Evolutionary conservation across 192 early-diverging fungal species (phyloP).

Genomic region (Backusella liffmaniae): DNA sequence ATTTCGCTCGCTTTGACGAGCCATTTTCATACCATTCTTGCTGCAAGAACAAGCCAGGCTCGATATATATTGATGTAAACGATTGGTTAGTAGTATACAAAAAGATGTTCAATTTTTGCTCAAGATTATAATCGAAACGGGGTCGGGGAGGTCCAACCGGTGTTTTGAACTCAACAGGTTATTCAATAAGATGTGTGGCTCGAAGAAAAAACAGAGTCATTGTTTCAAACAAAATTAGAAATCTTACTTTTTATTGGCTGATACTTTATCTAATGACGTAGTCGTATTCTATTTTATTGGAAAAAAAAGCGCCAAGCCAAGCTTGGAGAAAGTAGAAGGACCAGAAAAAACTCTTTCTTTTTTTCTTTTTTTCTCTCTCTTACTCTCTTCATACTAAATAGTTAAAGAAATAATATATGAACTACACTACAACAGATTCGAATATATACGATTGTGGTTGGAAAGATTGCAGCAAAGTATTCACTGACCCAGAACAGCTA

Average conservation of each 20-base stretch:
- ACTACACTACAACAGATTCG: not conserved
- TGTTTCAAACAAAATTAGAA: constrained; percentile 1
- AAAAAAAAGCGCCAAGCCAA: not conserved
- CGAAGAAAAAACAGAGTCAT: not conserved
- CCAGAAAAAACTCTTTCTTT: not conserved
- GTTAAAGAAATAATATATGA: not conserved
- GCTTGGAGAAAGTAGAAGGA: not conserved
- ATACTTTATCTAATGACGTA: not conserved
- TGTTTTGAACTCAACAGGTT: not conserved
- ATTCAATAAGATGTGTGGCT: not conserved
- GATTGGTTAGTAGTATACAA: not conserved
- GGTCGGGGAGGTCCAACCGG: not conserved
- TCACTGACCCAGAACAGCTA: constrained; percentile 77
- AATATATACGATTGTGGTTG: constrained; percentile 38
- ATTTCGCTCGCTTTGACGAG: not conserved
- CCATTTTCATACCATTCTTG: not conserved
- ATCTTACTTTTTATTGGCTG: not conserved
- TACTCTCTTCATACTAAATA: not conserved
- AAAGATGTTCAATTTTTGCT: not conserved
- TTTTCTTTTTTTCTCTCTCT: not conserved
- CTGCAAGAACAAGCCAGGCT: not conserved
- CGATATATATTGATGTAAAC: not conserved
- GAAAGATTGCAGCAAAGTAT: constrained; percentile 45
- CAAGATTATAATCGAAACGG: not conserved
- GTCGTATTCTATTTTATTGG: not conserved